These are phyloP conservation scores for Dillenia suffruticosa DNA, from an alignment of 164 flowering plant genomes.

Conservation along the genomic window DNA sequence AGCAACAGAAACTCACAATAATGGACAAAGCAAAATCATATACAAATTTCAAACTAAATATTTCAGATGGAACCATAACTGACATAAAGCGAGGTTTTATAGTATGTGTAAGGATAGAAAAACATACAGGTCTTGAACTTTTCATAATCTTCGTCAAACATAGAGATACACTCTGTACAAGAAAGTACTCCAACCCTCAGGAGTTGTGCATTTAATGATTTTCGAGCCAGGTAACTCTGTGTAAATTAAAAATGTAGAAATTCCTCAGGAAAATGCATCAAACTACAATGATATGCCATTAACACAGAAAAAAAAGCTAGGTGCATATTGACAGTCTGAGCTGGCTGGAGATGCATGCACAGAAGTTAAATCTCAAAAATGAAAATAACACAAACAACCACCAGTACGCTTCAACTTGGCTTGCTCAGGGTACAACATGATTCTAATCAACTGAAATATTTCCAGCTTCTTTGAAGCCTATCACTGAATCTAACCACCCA, in stretches of 20 bases:
- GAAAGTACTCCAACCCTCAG: slow-evolving; percentile 59
- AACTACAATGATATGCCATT: background rate
- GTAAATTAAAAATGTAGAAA: slow-evolving; percentile 3
- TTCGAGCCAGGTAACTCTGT: slow-evolving; percentile 76
- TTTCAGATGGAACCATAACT: too few relatives aligned
- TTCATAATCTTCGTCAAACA: slow-evolving; percentile 50
- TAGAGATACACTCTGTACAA: slow-evolving; percentile 52
- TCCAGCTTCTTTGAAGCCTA: too few relatives aligned
- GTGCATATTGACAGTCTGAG: too few relatives aligned
- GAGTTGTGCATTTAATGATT: slow-evolving; percentile 59
- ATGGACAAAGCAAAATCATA: background rate
- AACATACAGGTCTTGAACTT: slow-evolving; percentile 66
- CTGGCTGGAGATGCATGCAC: background rate
- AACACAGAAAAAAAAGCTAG: background rate
- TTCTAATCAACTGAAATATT: too few relatives aligned
- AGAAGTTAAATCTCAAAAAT: background rate
- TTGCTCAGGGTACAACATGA: too few relatives aligned
- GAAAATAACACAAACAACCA: too few relatives aligned
- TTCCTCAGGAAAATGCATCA: background rate
- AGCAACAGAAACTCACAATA: slow-evolving; percentile 9
- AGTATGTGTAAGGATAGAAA: background rate
- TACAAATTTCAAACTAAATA: background rate
- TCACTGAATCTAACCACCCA: too few relatives aligned
- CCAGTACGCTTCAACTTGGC: too few relatives aligned
- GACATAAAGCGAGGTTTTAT: background rate